Evolutionary conservation across 495 filamentous ascomycete genomes (phyloP).

Genomic region (Podospora pseudopauciseta): DNA sequence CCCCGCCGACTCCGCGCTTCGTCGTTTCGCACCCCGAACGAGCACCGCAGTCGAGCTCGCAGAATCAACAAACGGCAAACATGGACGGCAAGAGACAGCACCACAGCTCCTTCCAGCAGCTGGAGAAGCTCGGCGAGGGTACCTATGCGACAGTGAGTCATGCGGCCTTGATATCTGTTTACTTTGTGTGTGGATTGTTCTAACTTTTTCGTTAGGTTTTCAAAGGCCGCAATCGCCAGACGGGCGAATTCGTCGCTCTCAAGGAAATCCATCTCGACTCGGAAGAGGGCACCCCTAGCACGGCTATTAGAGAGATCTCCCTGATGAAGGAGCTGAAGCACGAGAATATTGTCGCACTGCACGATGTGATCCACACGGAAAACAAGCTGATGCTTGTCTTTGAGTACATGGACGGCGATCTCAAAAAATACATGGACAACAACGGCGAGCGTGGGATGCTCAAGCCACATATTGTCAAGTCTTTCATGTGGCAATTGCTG

Average conservation of each 20-base stretch:
- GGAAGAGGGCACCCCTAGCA: slow-evolving; percentile 97
- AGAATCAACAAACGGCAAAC: background rate
- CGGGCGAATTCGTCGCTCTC: slow-evolving; percentile 90
- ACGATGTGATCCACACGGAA: slow-evolving; percentile 99
- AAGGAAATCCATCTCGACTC: slow-evolving; percentile 99
- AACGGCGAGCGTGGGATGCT: slow-evolving; percentile 78
- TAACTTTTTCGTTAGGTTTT: slow-evolving; percentile 64
- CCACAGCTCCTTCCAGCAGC: slow-evolving; percentile 95
- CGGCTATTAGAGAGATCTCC: slow-evolving; percentile 96
- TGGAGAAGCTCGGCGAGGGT: slow-evolving; percentile 97
- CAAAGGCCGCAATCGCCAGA: slow-evolving; percentile 95
- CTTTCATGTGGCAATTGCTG: slow-evolving; percentile 94
- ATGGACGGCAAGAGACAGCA: slow-evolving; percentile 91
- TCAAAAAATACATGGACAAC: slow-evolving; percentile 99
- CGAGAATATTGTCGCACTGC: slow-evolving; percentile 92
- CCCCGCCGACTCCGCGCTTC: slow-evolving; percentile 26
- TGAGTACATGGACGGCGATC: slow-evolving; percentile 95
- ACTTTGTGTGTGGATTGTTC: background rate
- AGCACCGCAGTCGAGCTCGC: background rate
- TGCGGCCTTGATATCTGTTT: background rate
- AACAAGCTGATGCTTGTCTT: slow-evolving; percentile 99
- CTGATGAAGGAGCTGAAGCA: slow-evolving; percentile 99
- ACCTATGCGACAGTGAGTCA: slow-evolving; percentile 92
- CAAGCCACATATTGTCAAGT: slow-evolving; percentile 84
- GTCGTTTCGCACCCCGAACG: slow-evolving; percentile 20